These are phyloP conservation scores for Arthrocladium fulminans DNA, from an alignment of 2,329 filamentous ascomycete species.

Conservation along the genomic window DNA sequence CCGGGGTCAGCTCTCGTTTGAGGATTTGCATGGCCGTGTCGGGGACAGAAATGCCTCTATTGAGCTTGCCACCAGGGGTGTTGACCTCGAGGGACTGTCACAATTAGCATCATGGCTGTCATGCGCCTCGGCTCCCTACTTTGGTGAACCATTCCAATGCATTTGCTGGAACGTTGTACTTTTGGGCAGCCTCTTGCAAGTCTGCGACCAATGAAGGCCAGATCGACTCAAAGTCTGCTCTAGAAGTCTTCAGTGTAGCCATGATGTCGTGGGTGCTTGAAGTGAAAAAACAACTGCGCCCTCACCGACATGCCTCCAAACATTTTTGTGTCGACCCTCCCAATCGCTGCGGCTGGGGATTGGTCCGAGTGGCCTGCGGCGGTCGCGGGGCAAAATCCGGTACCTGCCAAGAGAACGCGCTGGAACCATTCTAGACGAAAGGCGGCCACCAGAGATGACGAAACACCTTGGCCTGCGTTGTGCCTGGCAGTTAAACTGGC, in stretches of 20 bases:
- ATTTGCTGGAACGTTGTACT: constrained; percentile 73
- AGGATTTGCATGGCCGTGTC: constrained; percentile 80
- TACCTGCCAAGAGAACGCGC: constrained; percentile 8
- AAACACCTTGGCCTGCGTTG: constrained; percentile 1
- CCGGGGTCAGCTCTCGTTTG: constrained; percentile 58
- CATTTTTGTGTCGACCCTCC: constrained; percentile 7
- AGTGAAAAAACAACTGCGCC: background rate
- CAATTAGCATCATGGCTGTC: background rate
- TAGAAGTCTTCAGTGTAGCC: constrained; percentile 64
- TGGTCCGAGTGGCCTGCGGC: background rate
- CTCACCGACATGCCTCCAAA: background rate
- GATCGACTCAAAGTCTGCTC: constrained; percentile 72
- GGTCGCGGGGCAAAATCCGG: background rate
- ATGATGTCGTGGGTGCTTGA: constrained; percentile 12
- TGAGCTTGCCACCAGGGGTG: constrained; percentile 90
- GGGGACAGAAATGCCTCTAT: constrained; percentile 94
- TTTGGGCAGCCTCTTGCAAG: constrained; percentile 65
- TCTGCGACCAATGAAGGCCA: constrained; percentile 80
- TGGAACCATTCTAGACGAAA: background rate
- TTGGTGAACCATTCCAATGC: constrained; percentile 80
- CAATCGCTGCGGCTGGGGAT: background rate
- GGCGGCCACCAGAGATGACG: constrained; percentile 4
- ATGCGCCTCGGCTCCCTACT: constrained; percentile 38
- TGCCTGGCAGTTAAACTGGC: background rate
- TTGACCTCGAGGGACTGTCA: constrained; percentile 74